Evolutionary conservation across 768 basidiomycete genomes (phyloP).

Genomic region (Xerocomus potaroensis): DNA sequence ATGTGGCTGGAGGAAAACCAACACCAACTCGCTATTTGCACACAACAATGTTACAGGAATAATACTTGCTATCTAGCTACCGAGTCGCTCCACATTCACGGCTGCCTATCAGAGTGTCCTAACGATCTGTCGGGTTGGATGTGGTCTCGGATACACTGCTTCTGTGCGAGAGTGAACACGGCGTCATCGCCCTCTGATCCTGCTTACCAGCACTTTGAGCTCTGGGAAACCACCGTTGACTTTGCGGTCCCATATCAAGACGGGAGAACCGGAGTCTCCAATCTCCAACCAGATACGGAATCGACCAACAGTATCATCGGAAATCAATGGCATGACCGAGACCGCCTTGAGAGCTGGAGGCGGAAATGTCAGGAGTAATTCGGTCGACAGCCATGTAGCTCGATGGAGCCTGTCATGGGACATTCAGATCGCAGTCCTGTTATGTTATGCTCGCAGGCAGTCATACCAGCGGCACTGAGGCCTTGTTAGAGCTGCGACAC

Average conservation of each 20-base stretch:
- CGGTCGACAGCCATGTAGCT: slow-evolving; percentile 92
- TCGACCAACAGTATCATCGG: slow-evolving; percentile 81
- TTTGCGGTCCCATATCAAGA: slow-evolving; percentile 86
- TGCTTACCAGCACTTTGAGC: slow-evolving; percentile 71
- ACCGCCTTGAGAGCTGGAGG: slow-evolving; percentile 66
- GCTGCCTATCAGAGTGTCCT: slow-evolving; percentile 81
- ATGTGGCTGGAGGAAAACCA: slow-evolving; percentile 16
- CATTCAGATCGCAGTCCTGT: neutral
- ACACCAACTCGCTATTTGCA: neutral
- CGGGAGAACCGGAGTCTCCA: slow-evolving; percentile 31
- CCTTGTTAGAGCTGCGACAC: slow-evolving; percentile 3
- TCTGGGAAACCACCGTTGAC: slow-evolving; percentile 91
- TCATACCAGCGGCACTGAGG: slow-evolving; percentile 76
- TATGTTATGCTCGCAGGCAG: neutral
- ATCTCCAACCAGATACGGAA: slow-evolving; percentile 84
- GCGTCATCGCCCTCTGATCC: neutral
- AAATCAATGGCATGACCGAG: slow-evolving; percentile 67
- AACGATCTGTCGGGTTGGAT: slow-evolving; percentile 78
- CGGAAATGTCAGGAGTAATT: slow-evolving; percentile 87
- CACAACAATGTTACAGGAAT: neutral
- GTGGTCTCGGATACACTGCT: slow-evolving; percentile 82
- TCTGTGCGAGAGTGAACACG: slow-evolving; percentile 42
- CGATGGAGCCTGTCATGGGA: slow-evolving; percentile 69
- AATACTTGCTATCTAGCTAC: slow-evolving; percentile 4
- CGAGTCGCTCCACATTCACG: slow-evolving; percentile 6